Evolutionary conservation across 2,329 filamentous ascomycete species (phyloP).

Genomic region (Cucurbitaria berberidis): DNA sequence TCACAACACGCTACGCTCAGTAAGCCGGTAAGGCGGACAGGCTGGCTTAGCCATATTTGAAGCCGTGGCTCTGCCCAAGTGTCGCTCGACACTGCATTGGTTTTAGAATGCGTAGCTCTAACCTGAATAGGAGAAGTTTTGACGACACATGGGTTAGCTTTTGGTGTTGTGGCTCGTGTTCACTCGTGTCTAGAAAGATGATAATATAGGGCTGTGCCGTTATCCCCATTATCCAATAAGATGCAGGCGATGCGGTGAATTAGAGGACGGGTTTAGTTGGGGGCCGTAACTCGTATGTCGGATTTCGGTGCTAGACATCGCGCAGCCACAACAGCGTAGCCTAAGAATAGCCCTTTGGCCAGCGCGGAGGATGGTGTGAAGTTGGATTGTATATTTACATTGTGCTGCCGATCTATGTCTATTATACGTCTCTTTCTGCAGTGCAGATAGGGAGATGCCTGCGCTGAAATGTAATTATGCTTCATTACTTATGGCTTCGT

Average conservation of each 20-base stretch:
- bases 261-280: neutral
- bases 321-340: neutral
- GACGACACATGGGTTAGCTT: neutral
- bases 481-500: neutral
- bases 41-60: constrained; percentile 4
- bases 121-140: neutral
- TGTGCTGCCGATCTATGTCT: neutral
- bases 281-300: neutral
- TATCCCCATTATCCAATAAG: neutral
- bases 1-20: constrained; percentile 13
- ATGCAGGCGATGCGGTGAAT: neutral
- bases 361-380: neutral
- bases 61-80: constrained; percentile 6
- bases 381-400: neutral
- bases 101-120: neutral
- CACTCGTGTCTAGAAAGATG: neutral
- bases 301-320: too few species aligned
- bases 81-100: neutral
- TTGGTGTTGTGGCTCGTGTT: too few species aligned
- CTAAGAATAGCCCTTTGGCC: neutral
- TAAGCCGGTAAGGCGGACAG: constrained; percentile 23
- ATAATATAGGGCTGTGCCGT: neutral
- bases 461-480: too few species aligned
- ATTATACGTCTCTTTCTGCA: neutral
- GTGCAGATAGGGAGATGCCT: neutral